Percentiles rank a stretch among this genome's conserved stretches.
Conservation (phyloP, 805 yeast species). For the Candida sanyiensis region DNA sequence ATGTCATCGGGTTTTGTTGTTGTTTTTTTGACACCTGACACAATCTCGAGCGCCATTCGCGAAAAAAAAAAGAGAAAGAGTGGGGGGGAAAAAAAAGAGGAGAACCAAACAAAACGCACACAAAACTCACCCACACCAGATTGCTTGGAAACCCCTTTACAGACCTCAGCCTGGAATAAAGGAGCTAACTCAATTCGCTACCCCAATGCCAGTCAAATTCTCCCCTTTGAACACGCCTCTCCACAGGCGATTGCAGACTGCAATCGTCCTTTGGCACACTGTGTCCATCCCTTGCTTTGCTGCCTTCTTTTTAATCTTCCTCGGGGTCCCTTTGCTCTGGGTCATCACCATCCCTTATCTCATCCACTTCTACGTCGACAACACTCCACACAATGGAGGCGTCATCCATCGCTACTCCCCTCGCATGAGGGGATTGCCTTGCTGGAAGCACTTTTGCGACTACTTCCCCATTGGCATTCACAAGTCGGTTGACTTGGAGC, state of each 20-base stretch:
- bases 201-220: constrained; percentile 22
- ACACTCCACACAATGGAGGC: constrained; percentile 71
- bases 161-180: background rate
- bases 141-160: too few species aligned
- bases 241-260: constrained; percentile 55
- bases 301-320: constrained; percentile 47
- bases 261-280: constrained; percentile 68
- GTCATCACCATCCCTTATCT: constrained; percentile 58
- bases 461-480: constrained; percentile 78
- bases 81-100: too few species aligned
- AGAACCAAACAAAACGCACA: too few species aligned
- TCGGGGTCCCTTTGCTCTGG: constrained; percentile 66
- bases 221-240: constrained; percentile 57
- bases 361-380: constrained; percentile 51
- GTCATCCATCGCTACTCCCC: constrained; percentile 51
- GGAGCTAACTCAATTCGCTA: too few species aligned
- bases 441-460: constrained; percentile 68
- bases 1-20: too few species aligned
- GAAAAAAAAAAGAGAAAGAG: too few species aligned
- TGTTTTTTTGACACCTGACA: too few species aligned
- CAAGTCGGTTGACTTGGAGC: constrained; percentile 63
- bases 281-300: constrained; percentile 58
- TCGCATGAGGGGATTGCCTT: constrained; percentile 46
- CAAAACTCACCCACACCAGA: too few species aligned
- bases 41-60: too few species aligned